Evolutionary conservation across 2,329 filamentous ascomycete genomes (phyloP).

Genomic region (Hypoxylon sp.): DNA sequence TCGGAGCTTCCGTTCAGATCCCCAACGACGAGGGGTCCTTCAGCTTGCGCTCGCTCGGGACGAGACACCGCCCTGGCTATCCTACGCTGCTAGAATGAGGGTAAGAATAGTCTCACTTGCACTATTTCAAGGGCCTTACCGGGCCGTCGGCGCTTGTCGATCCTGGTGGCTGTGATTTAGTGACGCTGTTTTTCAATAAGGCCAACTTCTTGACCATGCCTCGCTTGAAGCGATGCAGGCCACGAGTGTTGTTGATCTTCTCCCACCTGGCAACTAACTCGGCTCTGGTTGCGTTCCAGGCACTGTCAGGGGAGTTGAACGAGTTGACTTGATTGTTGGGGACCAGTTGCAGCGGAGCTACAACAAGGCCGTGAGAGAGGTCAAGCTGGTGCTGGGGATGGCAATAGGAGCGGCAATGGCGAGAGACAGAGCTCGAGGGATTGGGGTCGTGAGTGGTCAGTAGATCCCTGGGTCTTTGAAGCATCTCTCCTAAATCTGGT

Average conservation of each 20-base stretch:
- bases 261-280: constrained; percentile 39
- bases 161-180: constrained; percentile 22
- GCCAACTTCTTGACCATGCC: constrained; percentile 42
- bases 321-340: constrained; percentile 25
- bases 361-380: constrained; percentile 16
- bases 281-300: constrained; percentile 35
- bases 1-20: constrained; percentile 23
- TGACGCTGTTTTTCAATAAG: constrained; percentile 25
- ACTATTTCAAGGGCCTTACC: constrained; percentile 21
- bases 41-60: constrained; percentile 6
- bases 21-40: constrained; percentile 8
- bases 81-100: constrained; percentile 23
- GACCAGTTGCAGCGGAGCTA: constrained; percentile 17
- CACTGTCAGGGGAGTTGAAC: constrained; percentile 22
- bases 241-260: constrained; percentile 32
- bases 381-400: constrained; percentile 15
- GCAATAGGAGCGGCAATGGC: constrained; percentile 1
- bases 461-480: constrained; percentile 41
- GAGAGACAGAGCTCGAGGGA: constrained; percentile 13
- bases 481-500: constrained; percentile 41
- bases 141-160: constrained; percentile 21
- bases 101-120: constrained; percentile 23
- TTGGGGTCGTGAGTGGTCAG: constrained; percentile 20
- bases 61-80: constrained; percentile 3
- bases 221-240: constrained; percentile 37